These are phyloP conservation scores for Plenodomus biglobosus DNA, from an alignment of 2,329 filamentous ascomycete genomes.

Conservation along the genomic window DNA sequence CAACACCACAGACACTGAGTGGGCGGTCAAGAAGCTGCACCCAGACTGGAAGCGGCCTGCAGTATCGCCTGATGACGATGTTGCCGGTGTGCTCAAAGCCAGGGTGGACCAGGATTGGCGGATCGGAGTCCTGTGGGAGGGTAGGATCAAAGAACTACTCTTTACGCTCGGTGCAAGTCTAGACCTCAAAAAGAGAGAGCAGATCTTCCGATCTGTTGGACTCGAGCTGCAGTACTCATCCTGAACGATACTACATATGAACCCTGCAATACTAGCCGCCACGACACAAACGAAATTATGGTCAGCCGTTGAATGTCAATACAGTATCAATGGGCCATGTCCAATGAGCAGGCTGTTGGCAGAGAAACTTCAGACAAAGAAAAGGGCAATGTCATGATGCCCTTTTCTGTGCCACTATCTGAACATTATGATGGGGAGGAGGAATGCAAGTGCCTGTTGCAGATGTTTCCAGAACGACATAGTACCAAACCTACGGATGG, in stretches of 20 bases:
- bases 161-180: constrained; percentile 88
- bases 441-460: background rate
- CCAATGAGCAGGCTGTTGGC: background rate
- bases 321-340: background rate
- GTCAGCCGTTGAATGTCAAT: background rate
- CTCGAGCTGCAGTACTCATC: constrained; percentile 83
- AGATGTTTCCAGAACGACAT: constrained; percentile 21
- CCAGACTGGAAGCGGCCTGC: constrained; percentile 45
- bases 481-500: constrained; percentile 8
- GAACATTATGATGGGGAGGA: background rate
- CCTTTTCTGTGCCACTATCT: background rate
- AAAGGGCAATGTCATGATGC: background rate
- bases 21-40: constrained; percentile 48
- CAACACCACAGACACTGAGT: constrained; percentile 46
- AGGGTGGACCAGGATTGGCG: constrained; percentile 85
- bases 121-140: constrained; percentile 89
- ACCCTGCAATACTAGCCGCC: background rate
- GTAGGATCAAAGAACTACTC: constrained; percentile 84
- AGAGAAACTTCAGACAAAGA: background rate
- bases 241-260: constrained; percentile 46
- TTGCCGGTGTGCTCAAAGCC: constrained; percentile 86
- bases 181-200: constrained; percentile 73
- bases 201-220: constrained; percentile 74
- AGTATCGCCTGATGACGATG: constrained; percentile 59
- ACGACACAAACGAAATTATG: constrained; percentile 1